Conservation (phyloP, 1,284 basidiomycete genomes). For the Macrocystidia cucumis region DNA sequence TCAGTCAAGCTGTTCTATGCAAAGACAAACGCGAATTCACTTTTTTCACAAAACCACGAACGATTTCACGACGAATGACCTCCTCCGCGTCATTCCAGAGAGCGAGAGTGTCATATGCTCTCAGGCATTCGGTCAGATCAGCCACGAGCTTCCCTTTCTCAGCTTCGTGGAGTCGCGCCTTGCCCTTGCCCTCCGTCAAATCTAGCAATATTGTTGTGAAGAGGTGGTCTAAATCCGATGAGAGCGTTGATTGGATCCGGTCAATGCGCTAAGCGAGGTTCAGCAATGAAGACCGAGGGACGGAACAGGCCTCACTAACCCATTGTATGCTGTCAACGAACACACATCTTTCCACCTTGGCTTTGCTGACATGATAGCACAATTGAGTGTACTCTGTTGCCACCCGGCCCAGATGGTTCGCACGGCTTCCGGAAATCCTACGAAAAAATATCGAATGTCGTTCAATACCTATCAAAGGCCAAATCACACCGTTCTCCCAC, state of each 20-base stretch:
- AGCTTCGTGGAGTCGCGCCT: slow-evolving; percentile 40
- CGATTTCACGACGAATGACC: slow-evolving; percentile 62
- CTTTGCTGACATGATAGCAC: slow-evolving; percentile 85
- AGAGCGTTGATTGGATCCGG: slow-evolving; percentile 72
- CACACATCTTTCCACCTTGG: slow-evolving; percentile 62
- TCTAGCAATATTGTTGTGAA: slow-evolving; percentile 52
- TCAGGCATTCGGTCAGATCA: slow-evolving; percentile 73
- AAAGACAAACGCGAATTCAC: slow-evolving; percentile 19
- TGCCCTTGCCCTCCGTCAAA: slow-evolving; percentile 38
- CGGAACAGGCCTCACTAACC: slow-evolving; percentile 51
- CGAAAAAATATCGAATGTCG: too few relatives aligned
- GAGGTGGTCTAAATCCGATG: slow-evolving; percentile 76
- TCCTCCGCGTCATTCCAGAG: slow-evolving; percentile 85
- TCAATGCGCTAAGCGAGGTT: slow-evolving; percentile 60
- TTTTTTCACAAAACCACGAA: slow-evolving; percentile 72
- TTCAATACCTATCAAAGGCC: too few relatives aligned
- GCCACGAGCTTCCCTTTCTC: slow-evolving; percentile 56
- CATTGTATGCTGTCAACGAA: slow-evolving; percentile 81
- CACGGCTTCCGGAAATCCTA: slow-evolving; percentile 56
- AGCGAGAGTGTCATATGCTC: slow-evolving; percentile 75
- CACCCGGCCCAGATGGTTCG: slow-evolving; percentile 81
- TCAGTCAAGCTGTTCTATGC: not conserved
- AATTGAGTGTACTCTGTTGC: slow-evolving; percentile 89
- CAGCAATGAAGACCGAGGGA: slow-evolving; percentile 9
- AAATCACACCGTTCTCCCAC: too few relatives aligned